A percentile compares a stretch with the other conserved stretches of the same genome.
phyloP scores from a whole-genome alignment of 2,329 filamentous ascomycete genomes.

The Gnomoniopsis smithogilvyi region DNA sequence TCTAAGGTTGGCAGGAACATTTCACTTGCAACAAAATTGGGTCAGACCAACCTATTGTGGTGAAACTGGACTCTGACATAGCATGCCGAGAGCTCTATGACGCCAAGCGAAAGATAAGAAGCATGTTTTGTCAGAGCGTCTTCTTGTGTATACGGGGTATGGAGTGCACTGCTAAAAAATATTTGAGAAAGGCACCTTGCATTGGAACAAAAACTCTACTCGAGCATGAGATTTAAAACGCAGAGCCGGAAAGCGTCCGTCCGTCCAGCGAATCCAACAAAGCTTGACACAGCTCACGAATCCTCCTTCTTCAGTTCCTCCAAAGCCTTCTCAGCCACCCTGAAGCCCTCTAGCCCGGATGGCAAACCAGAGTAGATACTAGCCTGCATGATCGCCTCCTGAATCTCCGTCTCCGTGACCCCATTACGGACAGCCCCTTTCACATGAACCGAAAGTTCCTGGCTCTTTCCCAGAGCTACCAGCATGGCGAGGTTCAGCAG shows the following conservation, averaged over 20 bases:
- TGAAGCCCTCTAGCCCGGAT: slow-evolving; percentile 35
- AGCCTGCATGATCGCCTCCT: slow-evolving; percentile 50
- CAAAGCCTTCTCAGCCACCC: slow-evolving; percentile 24
- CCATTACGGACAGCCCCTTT: slow-evolving; percentile 62
- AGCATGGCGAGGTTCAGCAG: slow-evolving; percentile 64
- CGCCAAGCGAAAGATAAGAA: too few relatives aligned
- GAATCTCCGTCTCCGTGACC: slow-evolving; percentile 45
- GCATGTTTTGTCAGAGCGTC: too few relatives aligned
- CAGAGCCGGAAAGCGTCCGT: not conserved
- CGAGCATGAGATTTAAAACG: not conserved
- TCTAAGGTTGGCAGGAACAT: too few relatives aligned
- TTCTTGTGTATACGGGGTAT: too few relatives aligned
- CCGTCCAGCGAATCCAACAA: not conserved
- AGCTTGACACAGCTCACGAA: not conserved
- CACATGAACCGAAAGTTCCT: slow-evolving; percentile 58
- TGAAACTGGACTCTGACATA: too few relatives aligned
- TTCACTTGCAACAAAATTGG: too few relatives aligned
- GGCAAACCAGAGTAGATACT: slow-evolving; percentile 39
- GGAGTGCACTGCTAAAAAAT: too few relatives aligned
- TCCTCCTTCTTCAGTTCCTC: slow-evolving; percentile 24
- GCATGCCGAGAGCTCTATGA: too few relatives aligned
- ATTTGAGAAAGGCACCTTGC: too few relatives aligned
- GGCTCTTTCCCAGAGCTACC: slow-evolving; percentile 54
- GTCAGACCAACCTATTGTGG: too few relatives aligned
- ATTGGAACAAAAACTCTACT: too few relatives aligned